phyloP scores from a whole-genome alignment of 495 filamentous ascomycete genomes.

The Oidiodendron maius region DNA sequence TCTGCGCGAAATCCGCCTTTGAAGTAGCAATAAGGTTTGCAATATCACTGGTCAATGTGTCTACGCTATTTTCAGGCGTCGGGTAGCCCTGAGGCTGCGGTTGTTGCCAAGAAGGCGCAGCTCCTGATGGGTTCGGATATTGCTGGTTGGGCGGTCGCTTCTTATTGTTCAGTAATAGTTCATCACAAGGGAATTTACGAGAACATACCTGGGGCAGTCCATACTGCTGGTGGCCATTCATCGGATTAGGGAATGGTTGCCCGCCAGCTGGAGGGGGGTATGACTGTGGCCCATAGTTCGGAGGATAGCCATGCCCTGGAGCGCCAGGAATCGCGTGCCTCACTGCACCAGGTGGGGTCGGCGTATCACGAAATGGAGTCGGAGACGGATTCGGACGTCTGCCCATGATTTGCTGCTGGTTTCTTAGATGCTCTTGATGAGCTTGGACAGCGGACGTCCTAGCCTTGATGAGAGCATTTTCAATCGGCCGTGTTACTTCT shows the following conservation, averaged over 20 bases:
- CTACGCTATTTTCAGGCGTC: conserved; percentile 46
- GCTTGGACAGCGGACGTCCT: conserved; percentile 68
- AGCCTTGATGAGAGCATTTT: conserved; percentile 87
- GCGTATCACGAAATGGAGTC: conserved; percentile 57
- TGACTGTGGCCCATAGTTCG: conserved; percentile 25
- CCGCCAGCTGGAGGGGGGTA: conserved; percentile 5
- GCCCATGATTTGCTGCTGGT: conserved; percentile 56
- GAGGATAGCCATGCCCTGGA: conserved; percentile 15
- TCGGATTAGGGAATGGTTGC: conserved; percentile 6
- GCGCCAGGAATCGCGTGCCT: conserved; percentile 14
- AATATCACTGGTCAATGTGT: conserved; percentile 75
- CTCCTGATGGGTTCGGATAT: conserved; percentile 9
- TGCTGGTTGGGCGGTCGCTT: conserved; percentile 16
- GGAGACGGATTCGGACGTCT: conserved; percentile 47
- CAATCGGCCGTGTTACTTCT: conserved; percentile 81
- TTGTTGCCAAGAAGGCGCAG: conserved; percentile 15
- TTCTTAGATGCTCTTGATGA: conserved; percentile 59
- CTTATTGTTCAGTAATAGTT: neutral
- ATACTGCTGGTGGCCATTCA: conserved; percentile 8
- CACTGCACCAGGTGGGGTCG: conserved; percentile 57
- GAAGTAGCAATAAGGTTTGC: conserved; percentile 64
- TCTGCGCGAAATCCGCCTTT: conserved; percentile 64
- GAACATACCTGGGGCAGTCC: conserved; percentile 16
- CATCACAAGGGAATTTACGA: neutral
- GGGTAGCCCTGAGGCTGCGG: conserved; percentile 11